Evolutionary conservation across 164 flowering plant species (phyloP), one percentile per base, ranked within the genome.

Genomic region (Magnolia sinica): DNA sequence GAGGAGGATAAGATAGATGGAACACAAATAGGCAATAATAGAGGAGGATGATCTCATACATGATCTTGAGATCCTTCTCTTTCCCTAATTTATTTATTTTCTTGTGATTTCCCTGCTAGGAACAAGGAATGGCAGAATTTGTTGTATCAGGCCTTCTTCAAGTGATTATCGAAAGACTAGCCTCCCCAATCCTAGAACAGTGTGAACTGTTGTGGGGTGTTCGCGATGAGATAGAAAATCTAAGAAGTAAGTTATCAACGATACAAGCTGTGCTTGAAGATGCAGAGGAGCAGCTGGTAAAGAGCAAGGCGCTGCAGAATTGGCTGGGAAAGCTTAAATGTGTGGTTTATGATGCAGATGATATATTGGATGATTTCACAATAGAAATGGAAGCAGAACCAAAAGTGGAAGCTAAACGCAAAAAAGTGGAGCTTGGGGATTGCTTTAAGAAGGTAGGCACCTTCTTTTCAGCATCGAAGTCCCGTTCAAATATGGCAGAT

Each of bases 331-430:
- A 75, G 77, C 77, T 75, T 4, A 68, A 68, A 49, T 64, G 27
- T 23, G 74, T 31, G 11, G 75, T 75, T 8, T 77, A 77, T 27
- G 79, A 77, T 63, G 74, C 63, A 1, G 72, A 75, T n/a, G 72
- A 75, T 50, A 55, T 75, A 3, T 18, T 75, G 64, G 72, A 75
- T 58, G 50, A 51, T 13, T 51, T 67, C 64, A 75, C 10, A 23
- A 68, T 10, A 27, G 76, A 74, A 68, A 4, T 37, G 45, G 45
- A 37, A 37, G 27, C 1, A 24, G 27, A 24, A 24, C 27, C 27
- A 24, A 24, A 24, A 24, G 45, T 37, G 45, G 45, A 37, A 37
- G 22, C 63, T 18, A 14, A 19, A 45, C 70, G 19, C 16, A 20
- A 2, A n/a, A 8, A 70, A 8, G 76, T 49, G 18, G 50, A 29